These are phyloP conservation scores for Beta macrorhiza DNA, from an alignment of 179 eudicot genomes.

Conservation along the genomic window DNA sequence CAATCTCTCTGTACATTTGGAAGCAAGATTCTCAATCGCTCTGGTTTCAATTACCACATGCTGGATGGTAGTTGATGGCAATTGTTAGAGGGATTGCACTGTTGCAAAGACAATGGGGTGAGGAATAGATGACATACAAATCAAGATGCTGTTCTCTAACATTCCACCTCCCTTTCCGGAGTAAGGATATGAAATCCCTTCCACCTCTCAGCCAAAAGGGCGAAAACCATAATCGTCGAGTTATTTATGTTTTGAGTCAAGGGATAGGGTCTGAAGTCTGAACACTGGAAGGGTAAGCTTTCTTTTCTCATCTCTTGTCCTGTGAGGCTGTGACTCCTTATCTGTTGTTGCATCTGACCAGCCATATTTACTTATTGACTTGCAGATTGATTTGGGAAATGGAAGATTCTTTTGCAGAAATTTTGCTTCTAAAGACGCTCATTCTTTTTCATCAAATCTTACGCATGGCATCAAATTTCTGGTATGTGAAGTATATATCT, in stretches of 20 bases:
- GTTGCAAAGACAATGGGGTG: neutral
- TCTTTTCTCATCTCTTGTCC: neutral
- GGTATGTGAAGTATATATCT: conserved; percentile 9
- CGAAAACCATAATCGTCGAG: neutral
- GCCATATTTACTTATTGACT: neutral
- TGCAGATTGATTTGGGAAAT: conserved; percentile 15
- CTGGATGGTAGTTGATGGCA: conserved; percentile 11
- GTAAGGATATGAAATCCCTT: neutral
- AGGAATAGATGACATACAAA: neutral
- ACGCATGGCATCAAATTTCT: neutral
- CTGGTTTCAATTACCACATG: neutral
- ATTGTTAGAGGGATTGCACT: neutral
- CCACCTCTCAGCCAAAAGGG: neutral
- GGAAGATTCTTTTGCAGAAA: conserved; percentile 5
- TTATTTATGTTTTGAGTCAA: neutral
- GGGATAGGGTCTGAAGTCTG: conserved; percentile 6
- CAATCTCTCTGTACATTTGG: conserved; percentile 6
- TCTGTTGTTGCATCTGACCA: neutral
- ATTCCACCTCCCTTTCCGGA: neutral
- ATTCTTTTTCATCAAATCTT: neutral
- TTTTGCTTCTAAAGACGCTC: neutral
- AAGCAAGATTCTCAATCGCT: neutral
- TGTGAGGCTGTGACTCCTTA: neutral
- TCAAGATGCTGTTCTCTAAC: neutral
- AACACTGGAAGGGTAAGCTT: conserved; percentile 7